phyloP scores from a whole-genome alignment of 768 basidiomycete species.

The Boletus insuetus region DNA sequence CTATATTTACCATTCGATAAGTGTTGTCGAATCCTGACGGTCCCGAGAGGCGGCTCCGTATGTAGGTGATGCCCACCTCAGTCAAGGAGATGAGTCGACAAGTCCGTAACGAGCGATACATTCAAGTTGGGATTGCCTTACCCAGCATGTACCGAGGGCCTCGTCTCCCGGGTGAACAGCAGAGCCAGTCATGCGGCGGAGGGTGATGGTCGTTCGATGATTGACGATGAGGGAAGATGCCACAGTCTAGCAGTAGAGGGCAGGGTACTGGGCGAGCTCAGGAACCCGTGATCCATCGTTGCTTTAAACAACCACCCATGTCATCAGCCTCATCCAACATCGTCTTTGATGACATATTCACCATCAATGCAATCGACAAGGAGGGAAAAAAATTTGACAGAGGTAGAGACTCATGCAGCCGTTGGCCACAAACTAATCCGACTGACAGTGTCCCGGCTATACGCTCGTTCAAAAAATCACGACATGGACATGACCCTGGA shows the following conservation, averaged over 20 bases:
- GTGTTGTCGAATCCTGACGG: constrained; percentile 17
- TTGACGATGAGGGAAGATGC: no score
- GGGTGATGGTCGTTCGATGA: no score
- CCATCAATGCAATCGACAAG: constrained; percentile 77
- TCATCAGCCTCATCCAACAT: constrained; percentile 64
- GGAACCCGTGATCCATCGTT: no score
- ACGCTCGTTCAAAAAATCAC: constrained; percentile 86
- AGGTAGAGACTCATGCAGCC: constrained; percentile 48
- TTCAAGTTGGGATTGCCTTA: constrained; percentile 16
- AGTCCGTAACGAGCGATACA: constrained; percentile 14
- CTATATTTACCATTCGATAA: no score
- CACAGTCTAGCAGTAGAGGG: no score
- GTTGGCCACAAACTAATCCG: constrained; percentile 4
- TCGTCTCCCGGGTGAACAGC: constrained; percentile 31
- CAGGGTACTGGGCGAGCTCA: no score
- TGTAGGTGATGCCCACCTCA: constrained; percentile 47
- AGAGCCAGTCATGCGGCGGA: no score
- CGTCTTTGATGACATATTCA: constrained; percentile 94
- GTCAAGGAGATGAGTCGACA: constrained; percentile 40
- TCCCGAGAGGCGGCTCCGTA: constrained; percentile 38
- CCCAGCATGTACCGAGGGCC: constrained; percentile 38
- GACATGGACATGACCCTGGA: constrained; percentile 93
- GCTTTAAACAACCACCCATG: constrained; percentile 36
- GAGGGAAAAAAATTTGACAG: constrained; percentile 98
- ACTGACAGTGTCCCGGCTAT: constrained; percentile 80